Conservation (phyloP, 352 stramenopile species). For the Pythium grandisporangium region DNA sequence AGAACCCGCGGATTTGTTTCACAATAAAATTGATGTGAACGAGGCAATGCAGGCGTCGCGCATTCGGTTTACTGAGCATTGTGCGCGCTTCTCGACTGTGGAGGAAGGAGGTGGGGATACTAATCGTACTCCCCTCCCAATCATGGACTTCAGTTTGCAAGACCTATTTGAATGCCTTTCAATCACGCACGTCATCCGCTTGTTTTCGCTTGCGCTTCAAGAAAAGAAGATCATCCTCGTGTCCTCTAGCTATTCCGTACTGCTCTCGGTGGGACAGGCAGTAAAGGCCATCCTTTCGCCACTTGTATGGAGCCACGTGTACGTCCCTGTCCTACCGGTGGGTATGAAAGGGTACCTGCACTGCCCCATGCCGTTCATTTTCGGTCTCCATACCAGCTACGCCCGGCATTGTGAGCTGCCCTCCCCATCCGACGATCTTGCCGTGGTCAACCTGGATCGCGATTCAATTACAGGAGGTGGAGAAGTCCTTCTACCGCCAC, state of each 20-base stretch:
- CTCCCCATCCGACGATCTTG: slow-evolving; percentile 32
- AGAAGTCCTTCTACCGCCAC: slow-evolving; percentile 26
- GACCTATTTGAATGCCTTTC: slow-evolving; percentile 56
- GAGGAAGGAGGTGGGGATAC: neutral
- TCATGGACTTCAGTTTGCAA: slow-evolving; percentile 26
- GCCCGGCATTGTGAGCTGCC: slow-evolving; percentile 35
- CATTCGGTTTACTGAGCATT: neutral
- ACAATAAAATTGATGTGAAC: neutral
- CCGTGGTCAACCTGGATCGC: slow-evolving; percentile 46
- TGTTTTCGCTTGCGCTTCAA: slow-evolving; percentile 51
- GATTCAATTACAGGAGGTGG: slow-evolving; percentile 40
- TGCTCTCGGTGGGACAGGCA: slow-evolving; percentile 47
- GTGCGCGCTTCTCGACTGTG: neutral
- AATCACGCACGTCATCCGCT: slow-evolving; percentile 39
- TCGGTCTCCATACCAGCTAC: slow-evolving; percentile 60
- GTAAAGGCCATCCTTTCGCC: slow-evolving; percentile 41
- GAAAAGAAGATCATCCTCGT: slow-evolving; percentile 76
- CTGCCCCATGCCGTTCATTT: slow-evolving; percentile 73
- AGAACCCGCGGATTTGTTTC: neutral
- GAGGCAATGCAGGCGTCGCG: neutral
- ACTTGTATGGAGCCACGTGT: slow-evolving; percentile 73
- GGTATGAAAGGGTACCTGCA: slow-evolving; percentile 56
- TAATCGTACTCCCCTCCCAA: neutral
- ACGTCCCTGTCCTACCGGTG: slow-evolving; percentile 55
- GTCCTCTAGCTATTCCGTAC: slow-evolving; percentile 48